A percentile compares a stretch with the other conserved stretches of the same genome.
phyloP scores from a whole-genome alignment of 2,329 filamentous ascomycete species.

The Lecanicillium sp. region DNA sequence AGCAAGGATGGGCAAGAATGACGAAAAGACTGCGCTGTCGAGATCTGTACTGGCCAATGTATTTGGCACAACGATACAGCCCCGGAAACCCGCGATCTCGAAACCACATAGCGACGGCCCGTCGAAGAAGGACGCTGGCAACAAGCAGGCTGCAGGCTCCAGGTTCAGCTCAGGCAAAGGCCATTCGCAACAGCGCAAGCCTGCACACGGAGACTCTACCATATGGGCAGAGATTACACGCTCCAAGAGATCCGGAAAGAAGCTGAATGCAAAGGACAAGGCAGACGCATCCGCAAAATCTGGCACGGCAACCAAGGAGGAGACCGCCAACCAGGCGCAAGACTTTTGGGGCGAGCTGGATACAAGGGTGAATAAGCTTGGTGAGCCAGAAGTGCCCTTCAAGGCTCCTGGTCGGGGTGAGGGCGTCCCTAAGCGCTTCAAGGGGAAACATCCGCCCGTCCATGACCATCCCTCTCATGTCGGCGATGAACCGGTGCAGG shows the following conservation, averaged over 20 bases:
- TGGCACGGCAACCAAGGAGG: conserved; percentile 7
- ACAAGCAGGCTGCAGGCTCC: too few relatives aligned
- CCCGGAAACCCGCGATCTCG: conserved; percentile 1
- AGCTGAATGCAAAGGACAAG: conserved; percentile 8
- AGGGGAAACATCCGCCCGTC: background rate
- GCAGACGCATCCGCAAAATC: conserved; percentile 9
- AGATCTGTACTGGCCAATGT: conserved; percentile 24
- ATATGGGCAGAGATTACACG: too few relatives aligned
- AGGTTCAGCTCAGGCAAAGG: too few relatives aligned
- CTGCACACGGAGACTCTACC: too few relatives aligned
- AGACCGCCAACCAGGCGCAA: conserved; percentile 1
- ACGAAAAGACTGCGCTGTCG: conserved; percentile 10
- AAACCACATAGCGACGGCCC: too few relatives aligned
- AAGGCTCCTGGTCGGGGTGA: background rate
- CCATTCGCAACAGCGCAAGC: too few relatives aligned
- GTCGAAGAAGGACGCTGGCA: too few relatives aligned
- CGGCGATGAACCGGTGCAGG: background rate
- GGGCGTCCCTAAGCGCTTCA: background rate
- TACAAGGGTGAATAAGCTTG: conserved; percentile 5
- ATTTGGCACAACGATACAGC: conserved; percentile 12
- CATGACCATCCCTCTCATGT: conserved; percentile 7
- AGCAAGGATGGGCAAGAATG: background rate
- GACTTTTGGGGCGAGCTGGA: conserved; percentile 18
- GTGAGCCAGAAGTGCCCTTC: background rate
- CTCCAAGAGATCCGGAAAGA: too few relatives aligned